These are phyloP conservation scores for Thelonectria rubi DNA, from an alignment of 2,329 filamentous ascomycete species.

Conservation along the genomic window DNA sequence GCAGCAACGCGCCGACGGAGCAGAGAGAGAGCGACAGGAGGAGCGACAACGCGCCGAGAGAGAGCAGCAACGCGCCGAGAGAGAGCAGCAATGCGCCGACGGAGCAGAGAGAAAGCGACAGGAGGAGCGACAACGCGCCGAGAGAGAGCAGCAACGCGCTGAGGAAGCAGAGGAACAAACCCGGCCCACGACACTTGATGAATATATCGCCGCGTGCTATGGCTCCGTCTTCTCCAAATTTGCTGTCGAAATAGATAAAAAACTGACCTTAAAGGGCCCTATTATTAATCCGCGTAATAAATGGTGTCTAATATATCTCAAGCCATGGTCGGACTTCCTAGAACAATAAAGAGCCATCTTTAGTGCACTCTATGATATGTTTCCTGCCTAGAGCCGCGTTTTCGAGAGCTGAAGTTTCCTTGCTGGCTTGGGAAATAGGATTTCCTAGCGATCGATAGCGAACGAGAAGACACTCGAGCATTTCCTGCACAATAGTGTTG, in stretches of 20 bases:
- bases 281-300: constrained; percentile 43
- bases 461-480: constrained; percentile 45
- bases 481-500: constrained; percentile 42
- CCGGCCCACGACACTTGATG: constrained; percentile 41
- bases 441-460: constrained; percentile 22
- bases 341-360: constrained; percentile 37
- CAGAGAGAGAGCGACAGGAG: constrained; percentile 17
- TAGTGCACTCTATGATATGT: constrained; percentile 30
- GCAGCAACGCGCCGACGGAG: constrained; percentile 17
- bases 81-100: constrained; percentile 16
- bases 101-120: constrained; percentile 18
- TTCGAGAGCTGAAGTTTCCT: constrained; percentile 43
- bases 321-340: constrained; percentile 44
- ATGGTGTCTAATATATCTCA: constrained; percentile 28
- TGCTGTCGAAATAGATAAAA: constrained; percentile 36
- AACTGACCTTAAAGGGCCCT: constrained; percentile 40
- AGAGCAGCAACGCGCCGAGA: constrained; percentile 18
- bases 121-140: constrained; percentile 14
- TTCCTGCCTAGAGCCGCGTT: constrained; percentile 32
- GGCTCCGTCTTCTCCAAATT: constrained; percentile 39
- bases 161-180: constrained; percentile 36
- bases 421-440: constrained; percentile 25
- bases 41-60: constrained; percentile 15
- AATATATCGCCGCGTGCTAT: constrained; percentile 46
- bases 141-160: constrained; percentile 22